Base-by-base conservation (phyloP, 345 rosid species). In the Lepidium africanum region DNA sequence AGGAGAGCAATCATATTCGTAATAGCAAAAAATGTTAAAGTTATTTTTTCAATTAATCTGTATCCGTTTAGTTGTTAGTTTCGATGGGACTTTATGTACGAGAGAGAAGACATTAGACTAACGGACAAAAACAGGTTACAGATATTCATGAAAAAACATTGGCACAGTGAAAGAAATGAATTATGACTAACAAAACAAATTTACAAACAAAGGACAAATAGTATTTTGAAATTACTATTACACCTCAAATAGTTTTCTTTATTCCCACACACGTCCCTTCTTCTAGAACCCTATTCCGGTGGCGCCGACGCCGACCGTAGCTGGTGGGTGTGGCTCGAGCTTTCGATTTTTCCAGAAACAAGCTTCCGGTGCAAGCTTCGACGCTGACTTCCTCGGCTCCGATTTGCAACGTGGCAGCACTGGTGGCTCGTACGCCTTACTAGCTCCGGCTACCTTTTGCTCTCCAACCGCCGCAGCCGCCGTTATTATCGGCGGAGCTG, bases 271-370 rank as follows among this genome's bases (percentile, higher is more conserved):
- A 35, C 37, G n/a, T 53, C 51, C 58, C 10, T 54, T 46, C 30
- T 61, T 81, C 70, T 75, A 88, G 80, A 80, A 81, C 43, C 90
- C 91, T 59, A 89, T 85, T 45, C 96, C 89, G 64, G 92, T 88
- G 38, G 83, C 88, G 72, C 96, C 85, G 63, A 87, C 82, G 40
- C 91, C 87, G 10, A 88, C 65, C 0, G 81, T 68, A 25, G 85
- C 84, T 50, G 86, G 81, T 16, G 84, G 71, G 23, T 86, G 93
- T 41, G 96, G 97, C 84, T 90, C 93, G 0, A 88, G 83, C 85
- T 90, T 88, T 81, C 96, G 71, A 27, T 88, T 93, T 80, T 88
- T 93, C 97, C 97, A 90, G 72, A 79, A 90, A 68, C 98, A 87
- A 67, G 85, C 82, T 65, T 85, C 97, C 1, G 86, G 84, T 2